Conservation (phyloP, 1,139 yeast species). For the Kazachstania sp. region DNA sequence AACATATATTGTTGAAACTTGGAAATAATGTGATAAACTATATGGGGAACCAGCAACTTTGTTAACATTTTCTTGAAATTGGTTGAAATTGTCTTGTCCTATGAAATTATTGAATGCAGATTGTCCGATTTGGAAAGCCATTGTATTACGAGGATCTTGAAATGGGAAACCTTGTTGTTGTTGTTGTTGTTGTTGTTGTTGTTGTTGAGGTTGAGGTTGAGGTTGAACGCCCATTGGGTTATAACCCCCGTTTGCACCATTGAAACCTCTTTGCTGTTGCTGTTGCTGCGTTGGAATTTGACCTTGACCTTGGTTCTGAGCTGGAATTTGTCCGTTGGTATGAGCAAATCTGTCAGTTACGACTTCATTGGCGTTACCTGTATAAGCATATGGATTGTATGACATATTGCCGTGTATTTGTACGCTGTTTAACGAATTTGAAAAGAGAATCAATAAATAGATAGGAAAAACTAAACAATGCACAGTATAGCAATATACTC, state of each 20-base stretch:
- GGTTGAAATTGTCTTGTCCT: constrained; percentile 28
- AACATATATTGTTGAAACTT: constrained; percentile 85
- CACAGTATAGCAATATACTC: no score
- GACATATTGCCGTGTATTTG: constrained; percentile 23
- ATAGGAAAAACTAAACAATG: no score
- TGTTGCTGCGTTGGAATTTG: constrained; percentile 4
- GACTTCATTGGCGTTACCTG: constrained; percentile 12
- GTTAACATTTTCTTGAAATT: constrained; percentile 28
- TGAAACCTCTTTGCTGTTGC: background rate
- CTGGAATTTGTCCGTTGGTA: background rate
- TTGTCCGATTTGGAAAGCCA: constrained; percentile 87
- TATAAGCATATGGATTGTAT: constrained; percentile 35
- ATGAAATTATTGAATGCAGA: constrained; percentile 51
- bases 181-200: no score
- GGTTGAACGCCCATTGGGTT: background rate
- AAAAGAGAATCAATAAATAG: no score
- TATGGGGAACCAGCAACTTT: constrained; percentile 24
- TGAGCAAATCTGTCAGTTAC: constrained; percentile 13
- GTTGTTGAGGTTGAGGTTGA: constrained; percentile 5
- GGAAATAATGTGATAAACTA: constrained; percentile 57
- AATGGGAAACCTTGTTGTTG: constrained; percentile 29
- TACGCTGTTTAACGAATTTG: background rate
- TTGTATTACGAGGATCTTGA: constrained; percentile 71
- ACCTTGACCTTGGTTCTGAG: constrained; percentile 16
- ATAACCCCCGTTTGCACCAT: background rate